Base-by-base conservation (phyloP, 176 grass and related monocot genomes). In the Carex pumila region DNA sequence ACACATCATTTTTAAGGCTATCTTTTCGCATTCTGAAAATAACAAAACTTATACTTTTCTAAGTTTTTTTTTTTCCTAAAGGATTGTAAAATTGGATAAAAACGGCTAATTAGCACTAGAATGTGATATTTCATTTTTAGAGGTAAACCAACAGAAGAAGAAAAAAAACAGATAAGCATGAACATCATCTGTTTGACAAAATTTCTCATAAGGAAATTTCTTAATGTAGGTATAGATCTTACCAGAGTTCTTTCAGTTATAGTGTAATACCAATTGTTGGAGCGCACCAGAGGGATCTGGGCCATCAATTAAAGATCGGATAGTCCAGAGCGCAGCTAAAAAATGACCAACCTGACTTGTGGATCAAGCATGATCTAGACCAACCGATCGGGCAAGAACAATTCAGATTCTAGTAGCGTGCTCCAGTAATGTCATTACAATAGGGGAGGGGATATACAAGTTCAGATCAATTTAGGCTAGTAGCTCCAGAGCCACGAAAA, bases 141-240 rank as follows among this genome's bases (percentile, higher is more conserved):
- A 75, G 0, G 0, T 54, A 11, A 52, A 53, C 47, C 10, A 64
- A 52, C 69, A 73, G 12, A 73, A 41, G 12, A 54, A 81, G 59
- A 0, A 12, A 49, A 12, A 49, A 66, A 62, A 2, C 14, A 9
- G n/a, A 58, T 19, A 79, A 82, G 14, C 45, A 65, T 84, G 62
- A 82, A 68, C 63, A 18, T 61, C 50, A 87, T 4, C 63, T 87
- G 88, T 52, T 90, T 78, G 71, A 59, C 34, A 12, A 19, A 81
- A 71, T 53, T 57, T 61, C 83, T 56, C 15, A 63, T 15, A 21
- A 80, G 6, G 68, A 75, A 39, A 41, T 80, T 80, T 56, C 57
- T 76, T 77, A 77, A 55, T 55, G 21, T 77, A 13, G 25, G 58
- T 25, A 63, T 17, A 19, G 15, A 59, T 63, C 79, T 61, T 58